Conservation (phyloP, 805 yeast genomes). For the Saturnispora bothae region DNA sequence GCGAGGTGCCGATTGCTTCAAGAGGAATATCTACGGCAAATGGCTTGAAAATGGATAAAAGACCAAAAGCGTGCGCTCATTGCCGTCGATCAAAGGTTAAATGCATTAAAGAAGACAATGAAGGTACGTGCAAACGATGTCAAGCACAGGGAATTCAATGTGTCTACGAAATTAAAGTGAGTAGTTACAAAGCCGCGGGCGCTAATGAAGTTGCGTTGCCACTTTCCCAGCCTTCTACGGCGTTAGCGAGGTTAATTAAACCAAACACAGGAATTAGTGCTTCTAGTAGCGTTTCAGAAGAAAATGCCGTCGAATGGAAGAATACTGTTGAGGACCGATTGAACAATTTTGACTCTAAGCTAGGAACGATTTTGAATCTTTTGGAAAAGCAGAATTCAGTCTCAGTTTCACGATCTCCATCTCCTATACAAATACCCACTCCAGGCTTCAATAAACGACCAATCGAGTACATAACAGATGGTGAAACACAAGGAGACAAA, state of each 20-base stretch:
- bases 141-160: conserved; percentile 41
- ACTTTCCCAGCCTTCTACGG: not conserved
- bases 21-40: not conserved
- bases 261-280: not conserved
- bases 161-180: conserved; percentile 45
- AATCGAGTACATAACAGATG: conserved; percentile 1
- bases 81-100: conserved; percentile 56
- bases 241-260: conserved; percentile 1
- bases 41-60: conserved; percentile 1
- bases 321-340: conserved; percentile 30
- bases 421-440: not conserved
- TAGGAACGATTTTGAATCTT: conserved; percentile 29
- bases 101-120: conserved; percentile 38
- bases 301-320: conserved; percentile 22
- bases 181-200: conserved; percentile 29
- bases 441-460: not conserved
- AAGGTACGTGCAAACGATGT: conserved; percentile 51
- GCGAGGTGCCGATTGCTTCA: no score
- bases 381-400: conserved; percentile 20
- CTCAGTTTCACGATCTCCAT: not conserved
- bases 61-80: conserved; percentile 45
- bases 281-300: not conserved
- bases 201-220: conserved; percentile 11
- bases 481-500: not conserved
- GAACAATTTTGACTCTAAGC: conserved; percentile 29